Base-by-base conservation (phyloP, 768 basidiomycete species). In the Trichaptum fuscoviolaceum region DNA sequence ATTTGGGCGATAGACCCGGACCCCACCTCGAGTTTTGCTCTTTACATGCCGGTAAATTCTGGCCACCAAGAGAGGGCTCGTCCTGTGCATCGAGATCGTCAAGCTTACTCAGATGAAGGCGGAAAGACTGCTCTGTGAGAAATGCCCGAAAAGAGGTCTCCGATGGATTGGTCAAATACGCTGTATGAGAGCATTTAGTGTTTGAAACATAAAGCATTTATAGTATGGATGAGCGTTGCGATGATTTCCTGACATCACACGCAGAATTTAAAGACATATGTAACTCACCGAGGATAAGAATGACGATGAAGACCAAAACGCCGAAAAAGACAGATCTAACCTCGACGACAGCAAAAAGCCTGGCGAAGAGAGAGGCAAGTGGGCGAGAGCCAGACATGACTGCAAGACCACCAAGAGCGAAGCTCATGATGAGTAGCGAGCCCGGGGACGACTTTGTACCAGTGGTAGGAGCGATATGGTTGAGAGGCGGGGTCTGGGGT, bases 51-150 rank as follows among this genome's bases (percentile, higher is more conserved):
- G 62, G 15, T 26, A 52, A 24, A 25, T 35, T 65, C 6, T 27
- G 58, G 23, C 25, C 23, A 61, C 24, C 24, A 17, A 18, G 23
- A 61, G 57, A 52, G 42, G 27, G 58, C 18, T 24, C 58, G n/a
- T 23, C 34, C 30, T 58, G 24, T 20, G 59, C 34, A 57, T 34
- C 35, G 61, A 78, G 80, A 71, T 89, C 89, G 71, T 95, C 90
- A 72, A 97, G 85, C 65, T 89, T 89, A 67, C 87, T 92, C 67
- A 98, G 85, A 76, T 98, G 95, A 65, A 93, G 92, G 64, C 96
- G 92, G 76, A 99, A 98, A 26, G 95, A 96, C 73, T 93, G 92
- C 74, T 97, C 95, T n/a, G 96, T 99, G 70, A 99, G 88, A 79
- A 93, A 96, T 23, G 94, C 83, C 64, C 96, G 88, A 78, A 99